A percentile compares a stretch with the other conserved stretches of the same genome.
These are phyloP conservation scores for Mycena amicta DNA, from an alignment of 768 basidiomycete genomes.

Conservation along the genomic window DNA sequence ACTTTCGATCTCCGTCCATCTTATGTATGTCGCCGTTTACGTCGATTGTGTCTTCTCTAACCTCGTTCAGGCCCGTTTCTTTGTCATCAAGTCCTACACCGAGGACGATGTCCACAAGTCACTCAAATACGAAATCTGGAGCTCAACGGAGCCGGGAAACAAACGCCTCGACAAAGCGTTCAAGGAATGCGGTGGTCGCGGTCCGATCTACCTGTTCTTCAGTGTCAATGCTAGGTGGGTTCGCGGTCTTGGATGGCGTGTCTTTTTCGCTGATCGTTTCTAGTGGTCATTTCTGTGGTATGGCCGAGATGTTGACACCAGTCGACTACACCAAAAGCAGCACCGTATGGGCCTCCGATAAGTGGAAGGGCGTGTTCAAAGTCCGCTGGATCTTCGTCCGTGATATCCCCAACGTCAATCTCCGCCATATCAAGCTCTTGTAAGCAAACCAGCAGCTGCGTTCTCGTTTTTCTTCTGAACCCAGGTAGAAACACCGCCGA, in stretches of 20 bases:
- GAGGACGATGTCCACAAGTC: conserved; percentile 99
- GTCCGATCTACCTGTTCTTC: conserved; percentile 97
- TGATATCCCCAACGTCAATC: conserved; percentile 87
- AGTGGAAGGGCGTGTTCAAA: conserved; percentile 99
- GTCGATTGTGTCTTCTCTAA: not conserved
- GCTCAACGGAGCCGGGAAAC: conserved; percentile 95
- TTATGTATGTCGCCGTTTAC: conserved; percentile 55
- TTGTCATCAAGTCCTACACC: conserved; percentile 99
- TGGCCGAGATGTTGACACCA: conserved; percentile 97
- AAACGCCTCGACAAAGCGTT: conserved; percentile 97
- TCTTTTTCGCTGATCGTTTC: conserved; percentile 1
- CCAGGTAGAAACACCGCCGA: conserved; percentile 89
- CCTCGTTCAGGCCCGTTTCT: conserved; percentile 74
- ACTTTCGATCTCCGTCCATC: conserved; percentile 80
- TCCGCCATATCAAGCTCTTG: conserved; percentile 75
- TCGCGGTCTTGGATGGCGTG: too few species aligned
- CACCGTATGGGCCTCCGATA: conserved; percentile 98
- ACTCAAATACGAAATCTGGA: conserved; percentile 97
- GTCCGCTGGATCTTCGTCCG: conserved; percentile 97
- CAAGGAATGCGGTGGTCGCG: conserved; percentile 88
- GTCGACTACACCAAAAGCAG: conserved; percentile 94
- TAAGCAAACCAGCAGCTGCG: not conserved
- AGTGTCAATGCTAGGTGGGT: conserved; percentile 88
- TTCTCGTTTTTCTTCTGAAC: conserved; percentile 13
- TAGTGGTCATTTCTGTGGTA: conserved; percentile 96